Evolutionary conservation across 257 asterid species (phyloP).

Genomic region (Pogostemon cablin): DNA sequence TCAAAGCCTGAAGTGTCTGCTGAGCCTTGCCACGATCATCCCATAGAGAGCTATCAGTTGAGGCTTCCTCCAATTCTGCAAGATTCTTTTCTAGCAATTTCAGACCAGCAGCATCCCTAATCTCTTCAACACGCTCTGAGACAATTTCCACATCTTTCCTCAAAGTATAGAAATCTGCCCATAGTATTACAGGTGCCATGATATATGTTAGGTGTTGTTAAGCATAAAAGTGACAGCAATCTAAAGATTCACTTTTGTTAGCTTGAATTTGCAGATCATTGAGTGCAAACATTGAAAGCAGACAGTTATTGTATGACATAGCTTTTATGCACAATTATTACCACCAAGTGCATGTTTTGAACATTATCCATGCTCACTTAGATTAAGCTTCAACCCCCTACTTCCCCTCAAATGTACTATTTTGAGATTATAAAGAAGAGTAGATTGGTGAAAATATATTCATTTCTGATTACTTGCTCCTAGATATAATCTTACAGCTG

Average conservation of each 20-base stretch:
- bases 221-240: neutral
- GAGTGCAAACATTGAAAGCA: neutral
- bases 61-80: conserved; percentile 76
- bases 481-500: conserved; percentile 19
- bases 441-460: conserved; percentile 6
- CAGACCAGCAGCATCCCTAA: conserved; percentile 77
- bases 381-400: neutral
- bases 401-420: neutral
- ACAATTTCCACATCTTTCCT: conserved; percentile 79
- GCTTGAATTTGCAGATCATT: conserved; percentile 15
- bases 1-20: conserved; percentile 83
- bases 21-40: conserved; percentile 93
- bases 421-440: neutral
- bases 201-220: conserved; percentile 6
- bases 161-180: conserved; percentile 82
- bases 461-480: conserved; percentile 10
- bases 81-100: conserved; percentile 66
- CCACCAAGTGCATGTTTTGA: neutral
- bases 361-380: neutral
- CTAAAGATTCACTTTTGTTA: neutral
- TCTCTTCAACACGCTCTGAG: conserved; percentile 76
- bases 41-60: conserved; percentile 85
- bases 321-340: neutral
- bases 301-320: neutral
- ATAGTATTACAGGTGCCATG: conserved; percentile 21